Percentiles rank a stretch among this genome's conserved stretches.
phyloP scores from a whole-genome alignment of 345 rosid genomes.

The Ailanthus altissimus region DNA sequence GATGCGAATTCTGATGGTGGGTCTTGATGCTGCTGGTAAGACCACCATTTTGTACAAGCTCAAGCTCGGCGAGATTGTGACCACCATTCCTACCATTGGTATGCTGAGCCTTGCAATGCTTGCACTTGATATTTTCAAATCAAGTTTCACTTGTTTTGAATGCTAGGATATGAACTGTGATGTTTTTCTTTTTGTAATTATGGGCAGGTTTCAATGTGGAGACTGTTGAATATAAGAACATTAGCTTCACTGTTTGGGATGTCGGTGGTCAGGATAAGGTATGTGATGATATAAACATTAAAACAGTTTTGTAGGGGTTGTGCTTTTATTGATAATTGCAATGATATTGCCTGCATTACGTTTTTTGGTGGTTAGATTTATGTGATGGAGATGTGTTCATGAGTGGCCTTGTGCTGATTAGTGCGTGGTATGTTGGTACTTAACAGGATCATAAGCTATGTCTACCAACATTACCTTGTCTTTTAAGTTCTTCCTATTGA shows the following conservation, averaged over 20 bases:
- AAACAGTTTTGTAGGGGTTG: neutral
- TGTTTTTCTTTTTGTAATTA: neutral
- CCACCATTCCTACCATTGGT: conserved; percentile 79
- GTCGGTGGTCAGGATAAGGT: conserved; percentile 85
- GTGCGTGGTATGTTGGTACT: conserved; percentile 13
- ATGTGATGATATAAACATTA: neutral
- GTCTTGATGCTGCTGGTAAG: conserved; percentile 50
- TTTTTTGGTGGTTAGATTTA: neutral
- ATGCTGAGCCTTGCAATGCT: conserved; percentile 10
- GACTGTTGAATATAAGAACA: conserved; percentile 81
- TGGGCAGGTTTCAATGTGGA: conserved; percentile 67
- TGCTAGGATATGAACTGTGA: neutral
- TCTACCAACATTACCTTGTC: neutral
- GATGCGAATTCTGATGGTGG: conserved; percentile 43
- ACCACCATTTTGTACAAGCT: conserved; percentile 76
- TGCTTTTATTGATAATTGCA: neutral
- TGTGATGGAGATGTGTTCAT: conserved; percentile 22
- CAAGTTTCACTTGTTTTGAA: neutral
- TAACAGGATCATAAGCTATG: conserved; percentile 31
- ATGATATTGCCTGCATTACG: neutral
- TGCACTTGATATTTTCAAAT: neutral
- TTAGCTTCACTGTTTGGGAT: conserved; percentile 81
- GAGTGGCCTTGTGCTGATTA: conserved; percentile 25
- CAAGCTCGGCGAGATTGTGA: conserved; percentile 73
- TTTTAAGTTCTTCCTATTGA: conserved; percentile 14